Evolutionary conservation across 495 filamentous ascomycete species (phyloP).

Genomic region (Barbatosphaeria neglecta): DNA sequence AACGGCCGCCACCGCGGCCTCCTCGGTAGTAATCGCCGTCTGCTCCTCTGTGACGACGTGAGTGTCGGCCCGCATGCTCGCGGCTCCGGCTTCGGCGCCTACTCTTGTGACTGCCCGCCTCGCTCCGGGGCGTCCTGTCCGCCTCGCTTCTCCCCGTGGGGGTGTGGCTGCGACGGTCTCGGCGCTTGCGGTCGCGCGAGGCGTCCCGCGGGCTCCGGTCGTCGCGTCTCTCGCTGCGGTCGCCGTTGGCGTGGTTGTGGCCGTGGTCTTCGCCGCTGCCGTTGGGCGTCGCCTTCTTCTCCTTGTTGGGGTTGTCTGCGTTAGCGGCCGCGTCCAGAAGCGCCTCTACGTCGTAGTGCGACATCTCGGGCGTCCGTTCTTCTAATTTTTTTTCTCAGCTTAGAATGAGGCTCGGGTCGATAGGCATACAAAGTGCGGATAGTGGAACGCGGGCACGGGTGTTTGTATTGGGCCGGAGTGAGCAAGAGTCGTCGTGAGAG

Average conservation of each 20-base stretch:
- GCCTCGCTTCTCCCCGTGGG: constrained; percentile 25
- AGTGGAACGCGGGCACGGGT: too few relatives aligned
- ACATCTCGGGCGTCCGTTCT: constrained; percentile 52
- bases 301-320: constrained; percentile 38
- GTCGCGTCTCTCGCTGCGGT: constrained; percentile 31
- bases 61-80: constrained; percentile 65
- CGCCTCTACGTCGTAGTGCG: constrained; percentile 85
- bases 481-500: constrained; percentile 8
- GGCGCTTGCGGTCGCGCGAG: constrained; percentile 44
- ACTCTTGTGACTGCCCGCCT: constrained; percentile 75
- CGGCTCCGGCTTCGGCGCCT: constrained; percentile 73
- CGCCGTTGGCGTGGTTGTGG: constrained; percentile 45
- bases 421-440: too few relatives aligned
- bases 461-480: too few relatives aligned
- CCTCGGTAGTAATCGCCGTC: constrained; percentile 68
- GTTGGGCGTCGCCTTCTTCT: constrained; percentile 24
- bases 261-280: constrained; percentile 24
- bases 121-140: constrained; percentile 57
- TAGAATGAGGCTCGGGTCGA: neutral
- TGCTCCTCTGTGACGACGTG: constrained; percentile 65
- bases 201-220: constrained; percentile 11
- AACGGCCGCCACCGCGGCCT: constrained; percentile 42
- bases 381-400: too few relatives aligned
- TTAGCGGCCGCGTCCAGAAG: constrained; percentile 80
- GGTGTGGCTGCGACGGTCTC: constrained; percentile 53